Percentiles rank a stretch among this genome's conserved stretches.
Conservation (phyloP, 2,329 filamentous ascomycete species). For the Phaeosphaeria sp. region DNA sequence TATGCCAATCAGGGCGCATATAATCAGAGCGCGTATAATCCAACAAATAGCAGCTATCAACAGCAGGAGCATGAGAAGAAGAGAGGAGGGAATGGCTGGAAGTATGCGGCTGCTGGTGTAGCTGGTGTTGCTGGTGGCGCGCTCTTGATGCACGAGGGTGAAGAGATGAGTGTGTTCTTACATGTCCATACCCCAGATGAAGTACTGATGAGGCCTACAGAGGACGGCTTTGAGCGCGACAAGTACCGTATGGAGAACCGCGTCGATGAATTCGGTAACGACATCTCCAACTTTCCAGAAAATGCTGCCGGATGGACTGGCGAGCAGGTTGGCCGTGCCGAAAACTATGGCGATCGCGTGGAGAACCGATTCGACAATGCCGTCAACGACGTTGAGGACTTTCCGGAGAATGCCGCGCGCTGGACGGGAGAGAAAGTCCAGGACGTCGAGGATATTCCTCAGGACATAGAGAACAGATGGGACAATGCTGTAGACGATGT, state of each 20-base stretch:
- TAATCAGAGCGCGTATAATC: conserved; percentile 24
- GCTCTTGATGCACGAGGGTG: conserved; percentile 33
- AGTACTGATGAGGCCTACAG: conserved; percentile 11
- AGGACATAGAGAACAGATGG: conserved; percentile 33
- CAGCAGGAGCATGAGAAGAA: conserved; percentile 24
- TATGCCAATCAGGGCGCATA: conserved; percentile 21
- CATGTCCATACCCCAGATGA: not conserved
- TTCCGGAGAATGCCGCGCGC: conserved; percentile 28
- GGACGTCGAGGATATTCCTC: conserved; percentile 29
- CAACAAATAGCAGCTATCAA: conserved; percentile 15
- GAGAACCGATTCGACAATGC: conserved; percentile 26
- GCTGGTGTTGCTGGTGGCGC: conserved; percentile 32
- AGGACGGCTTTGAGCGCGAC: conserved; percentile 24
- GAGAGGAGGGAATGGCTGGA: conserved; percentile 32
- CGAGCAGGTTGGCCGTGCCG: conserved; percentile 29
- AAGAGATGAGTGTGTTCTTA: conserved; percentile 27
- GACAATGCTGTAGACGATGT: conserved; percentile 24
- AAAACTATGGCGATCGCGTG: conserved; percentile 29
- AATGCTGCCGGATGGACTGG: conserved; percentile 32
- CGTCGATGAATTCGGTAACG: conserved; percentile 24
- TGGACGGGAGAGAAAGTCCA: conserved; percentile 35
- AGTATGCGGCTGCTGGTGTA: conserved; percentile 33
- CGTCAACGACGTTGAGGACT: conserved; percentile 31
- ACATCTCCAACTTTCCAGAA: conserved; percentile 27
- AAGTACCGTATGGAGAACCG: conserved; percentile 22